Conservation (phyloP, 208 protist genomes). For the Crithidia acanthocephali region DNA sequence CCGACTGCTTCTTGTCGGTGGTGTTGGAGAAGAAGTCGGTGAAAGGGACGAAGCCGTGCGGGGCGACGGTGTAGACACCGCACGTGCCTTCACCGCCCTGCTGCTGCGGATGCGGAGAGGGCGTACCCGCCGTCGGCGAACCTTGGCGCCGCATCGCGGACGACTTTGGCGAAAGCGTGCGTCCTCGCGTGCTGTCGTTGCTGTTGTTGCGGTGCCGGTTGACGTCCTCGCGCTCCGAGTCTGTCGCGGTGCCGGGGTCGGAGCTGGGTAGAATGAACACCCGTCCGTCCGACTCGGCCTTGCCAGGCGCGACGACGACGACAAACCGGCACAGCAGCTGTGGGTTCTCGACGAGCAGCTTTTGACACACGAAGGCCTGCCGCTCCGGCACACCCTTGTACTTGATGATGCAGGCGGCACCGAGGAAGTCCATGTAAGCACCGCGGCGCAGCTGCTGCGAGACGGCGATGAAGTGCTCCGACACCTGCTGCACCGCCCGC, state of each 20-base stretch:
- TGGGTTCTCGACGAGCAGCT: conserved; percentile 64
- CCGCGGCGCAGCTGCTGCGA: conserved; percentile 34
- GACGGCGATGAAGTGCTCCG: conserved; percentile 48
- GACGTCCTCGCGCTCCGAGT: conserved; percentile 6
- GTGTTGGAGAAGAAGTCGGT: conserved; percentile 41
- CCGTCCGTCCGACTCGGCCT: conserved; percentile 25
- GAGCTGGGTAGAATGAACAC: conserved; percentile 33
- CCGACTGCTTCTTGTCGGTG: conserved; percentile 26
- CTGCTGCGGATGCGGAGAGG: not conserved
- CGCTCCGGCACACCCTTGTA: conserved; percentile 53
- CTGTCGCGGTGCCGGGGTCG: conserved; percentile 1
- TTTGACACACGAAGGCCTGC: conserved; percentile 61
- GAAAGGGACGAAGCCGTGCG: conserved; percentile 20
- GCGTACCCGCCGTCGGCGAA: too few species aligned
- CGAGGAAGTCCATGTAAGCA: conserved; percentile 60
- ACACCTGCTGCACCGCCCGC: conserved; percentile 41
- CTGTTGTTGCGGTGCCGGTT: not conserved
- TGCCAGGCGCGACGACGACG: conserved; percentile 16
- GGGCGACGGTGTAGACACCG: conserved; percentile 2
- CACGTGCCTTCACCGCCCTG: not conserved
- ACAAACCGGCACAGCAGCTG: conserved; percentile 49
- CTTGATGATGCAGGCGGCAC: conserved; percentile 55
- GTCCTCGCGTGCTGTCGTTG: not conserved
- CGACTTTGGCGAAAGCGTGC: too few species aligned
- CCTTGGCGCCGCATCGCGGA: too few species aligned